These are phyloP conservation scores for Backusella morwellensis DNA, from an alignment of 192 early-diverging fungal species.

Conservation along the genomic window DNA sequence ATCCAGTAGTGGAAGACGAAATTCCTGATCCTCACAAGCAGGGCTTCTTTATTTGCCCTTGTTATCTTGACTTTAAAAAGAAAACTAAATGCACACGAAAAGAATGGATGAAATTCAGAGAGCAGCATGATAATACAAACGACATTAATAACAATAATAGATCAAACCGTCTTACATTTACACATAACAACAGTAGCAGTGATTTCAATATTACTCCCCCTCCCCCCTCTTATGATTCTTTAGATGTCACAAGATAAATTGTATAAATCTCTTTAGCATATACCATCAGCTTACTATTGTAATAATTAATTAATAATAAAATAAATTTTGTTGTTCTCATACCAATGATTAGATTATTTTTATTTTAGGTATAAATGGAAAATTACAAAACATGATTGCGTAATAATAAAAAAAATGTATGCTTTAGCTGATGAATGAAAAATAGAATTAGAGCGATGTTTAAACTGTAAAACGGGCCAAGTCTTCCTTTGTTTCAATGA, in stretches of 20 bases:
- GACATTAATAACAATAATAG: background rate
- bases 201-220: background rate
- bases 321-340: background rate
- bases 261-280: background rate
- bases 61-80: slow-evolving; percentile 23
- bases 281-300: background rate
- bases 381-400: background rate
- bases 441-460: background rate
- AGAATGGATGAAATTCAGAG: slow-evolving; percentile 16
- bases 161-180: background rate
- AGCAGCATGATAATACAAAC: background rate
- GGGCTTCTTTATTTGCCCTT: slow-evolving; percentile 24
- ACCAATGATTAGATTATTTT: background rate
- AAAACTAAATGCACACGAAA: background rate
- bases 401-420: background rate
- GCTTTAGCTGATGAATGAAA: background rate
- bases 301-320: background rate
- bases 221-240: slow-evolving; percentile 5
- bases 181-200: background rate
- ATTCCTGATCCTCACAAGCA: background rate
- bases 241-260: background rate
- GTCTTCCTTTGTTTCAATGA: slow-evolving; percentile 41
- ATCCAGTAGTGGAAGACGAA: background rate
- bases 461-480: slow-evolving; percentile 16
- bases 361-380: background rate